Base-by-base conservation (phyloP, 306 rosid genomes). In the Pueraria montana region DNA sequence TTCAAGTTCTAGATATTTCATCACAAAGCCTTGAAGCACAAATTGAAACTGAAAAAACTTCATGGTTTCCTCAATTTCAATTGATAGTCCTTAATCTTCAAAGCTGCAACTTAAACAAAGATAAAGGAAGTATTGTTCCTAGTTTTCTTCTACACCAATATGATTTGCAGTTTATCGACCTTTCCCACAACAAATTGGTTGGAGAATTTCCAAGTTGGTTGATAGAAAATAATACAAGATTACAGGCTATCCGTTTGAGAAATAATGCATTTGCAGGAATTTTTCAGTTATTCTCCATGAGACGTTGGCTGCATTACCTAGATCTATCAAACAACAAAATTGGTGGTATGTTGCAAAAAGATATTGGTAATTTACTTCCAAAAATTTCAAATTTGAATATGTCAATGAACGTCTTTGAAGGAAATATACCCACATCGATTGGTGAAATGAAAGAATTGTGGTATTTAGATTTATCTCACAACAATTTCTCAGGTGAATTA, bases 261-360 rank as follows among this genome's bases (percentile, higher is more conserved):
- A 49, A 49, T 49, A 49, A 49, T 17, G 2, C 56, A 49, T 16
- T 49, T 14, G 8, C 8, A 4, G 56, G 20, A 49, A 49, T 0
- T 20, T 17, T 49, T 16, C 56, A 14, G 0, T 49, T 49, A 17
- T 49, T 5, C 59, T 82, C 79, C 48, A 3, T 7, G 10, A n/a
- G n/a, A n/a, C n/a, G n/a, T n/a, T n/a, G n/a, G n/a, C n/a, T 1
- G 11, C 0, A 48, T 3, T 1, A 5, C 23, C 12, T 80, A 1
- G 72, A 80, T 8, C 17, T 85, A 56, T 81, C 88, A 69, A 1
- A 16, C 80, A 84, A 85, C 38, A 75, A 21, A 16, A 4, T 85
- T 0, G 24, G 14, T 38, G 76, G 88, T 9, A 12, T 40, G 13
- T 68, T 85, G 6, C 69, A 84, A 9, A 48, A 11, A 13, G 38